phyloP scores from a whole-genome alignment of 1,284 basidiomycete genomes.

The Papiliotrema laurentii region DNA sequence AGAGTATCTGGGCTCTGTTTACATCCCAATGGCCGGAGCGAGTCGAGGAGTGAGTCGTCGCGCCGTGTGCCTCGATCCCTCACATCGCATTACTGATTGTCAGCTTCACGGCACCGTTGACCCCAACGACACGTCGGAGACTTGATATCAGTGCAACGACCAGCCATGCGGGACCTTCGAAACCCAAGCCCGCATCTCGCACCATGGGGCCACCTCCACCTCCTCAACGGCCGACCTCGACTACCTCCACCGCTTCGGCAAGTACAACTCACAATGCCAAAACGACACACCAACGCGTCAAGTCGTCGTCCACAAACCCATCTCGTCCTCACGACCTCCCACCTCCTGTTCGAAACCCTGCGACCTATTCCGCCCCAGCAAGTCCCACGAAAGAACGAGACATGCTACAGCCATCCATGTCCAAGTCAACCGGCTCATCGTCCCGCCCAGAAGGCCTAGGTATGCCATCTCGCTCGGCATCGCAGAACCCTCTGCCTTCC shows the following conservation, averaged over 20 bases:
- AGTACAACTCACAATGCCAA: neutral
- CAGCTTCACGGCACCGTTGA: slow-evolving; percentile 49
- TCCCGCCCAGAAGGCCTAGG: neutral
- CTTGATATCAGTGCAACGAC: neutral
- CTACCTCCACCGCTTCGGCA: neutral
- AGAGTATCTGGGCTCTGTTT: slow-evolving; percentile 48
- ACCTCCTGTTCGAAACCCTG: no score
- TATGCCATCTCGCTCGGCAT: slow-evolving; percentile 14
- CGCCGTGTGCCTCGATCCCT: neutral
- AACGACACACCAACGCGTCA: slow-evolving; percentile 5
- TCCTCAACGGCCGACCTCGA: neutral
- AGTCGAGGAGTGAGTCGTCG: slow-evolving; percentile 44
- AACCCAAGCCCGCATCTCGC: slow-evolving; percentile 6
- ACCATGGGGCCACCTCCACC: neutral
- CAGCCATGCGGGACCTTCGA: slow-evolving; percentile 11
- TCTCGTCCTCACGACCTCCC: slow-evolving; percentile 1
- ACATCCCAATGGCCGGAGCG: slow-evolving; percentile 48
- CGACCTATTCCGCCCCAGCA: slow-evolving; percentile 1
- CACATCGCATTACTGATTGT: neutral
- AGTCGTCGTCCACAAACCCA: slow-evolving; percentile 15
- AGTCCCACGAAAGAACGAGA: neutral
- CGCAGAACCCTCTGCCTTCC: slow-evolving; percentile 17
- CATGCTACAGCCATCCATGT: neutral
- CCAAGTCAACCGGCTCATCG: neutral
- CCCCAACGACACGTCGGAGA: neutral